These are phyloP conservation scores for Stagonosporopsis rhizophila DNA, from an alignment of 2,329 filamentous ascomycete species.

Conservation along the genomic window DNA sequence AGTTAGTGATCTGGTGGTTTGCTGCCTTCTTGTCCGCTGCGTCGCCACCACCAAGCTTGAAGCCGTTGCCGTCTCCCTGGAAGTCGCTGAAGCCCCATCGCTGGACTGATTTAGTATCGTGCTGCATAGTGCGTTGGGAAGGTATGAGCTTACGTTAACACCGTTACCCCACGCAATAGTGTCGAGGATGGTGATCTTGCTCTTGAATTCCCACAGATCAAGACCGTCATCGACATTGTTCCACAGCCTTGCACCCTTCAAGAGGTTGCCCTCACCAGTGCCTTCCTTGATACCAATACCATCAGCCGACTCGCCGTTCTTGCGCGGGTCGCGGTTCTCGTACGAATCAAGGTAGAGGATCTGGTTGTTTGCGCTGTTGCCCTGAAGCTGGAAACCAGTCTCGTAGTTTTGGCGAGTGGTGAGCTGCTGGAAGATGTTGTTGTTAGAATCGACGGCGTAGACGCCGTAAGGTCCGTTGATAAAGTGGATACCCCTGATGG, in stretches of 20 bases:
- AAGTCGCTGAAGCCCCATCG: constrained; percentile 55
- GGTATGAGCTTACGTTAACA: constrained; percentile 39
- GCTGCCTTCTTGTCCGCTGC: constrained; percentile 47
- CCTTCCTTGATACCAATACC: constrained; percentile 59
- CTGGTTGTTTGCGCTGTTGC: constrained; percentile 34
- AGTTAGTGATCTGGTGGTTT: constrained; percentile 55
- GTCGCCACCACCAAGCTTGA: constrained; percentile 54
- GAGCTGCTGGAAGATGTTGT: constrained; percentile 49
- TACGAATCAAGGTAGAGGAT: constrained; percentile 37
- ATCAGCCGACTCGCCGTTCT: constrained; percentile 61
- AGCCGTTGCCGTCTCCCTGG: constrained; percentile 57
- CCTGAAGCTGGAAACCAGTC: constrained; percentile 50
- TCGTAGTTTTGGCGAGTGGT: constrained; percentile 52
- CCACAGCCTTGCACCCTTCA: constrained; percentile 57
- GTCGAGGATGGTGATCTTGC: constrained; percentile 54
- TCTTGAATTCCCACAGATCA: constrained; percentile 55
- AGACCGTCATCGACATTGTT: constrained; percentile 61
- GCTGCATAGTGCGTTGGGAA: not conserved
- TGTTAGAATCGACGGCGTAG: constrained; percentile 44
- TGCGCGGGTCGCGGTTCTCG: constrained; percentile 50
- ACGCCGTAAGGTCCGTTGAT: constrained; percentile 52
- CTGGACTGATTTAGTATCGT: not conserved
- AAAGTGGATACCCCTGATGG: constrained; percentile 52
- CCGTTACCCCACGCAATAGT: constrained; percentile 58
- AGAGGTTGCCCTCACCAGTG: constrained; percentile 54